Evolutionary conservation across 2,329 filamentous ascomycete genomes (phyloP), one percentile per base, ranked within the genome.

Genomic region (Pestalotiopsis sp.): DNA sequence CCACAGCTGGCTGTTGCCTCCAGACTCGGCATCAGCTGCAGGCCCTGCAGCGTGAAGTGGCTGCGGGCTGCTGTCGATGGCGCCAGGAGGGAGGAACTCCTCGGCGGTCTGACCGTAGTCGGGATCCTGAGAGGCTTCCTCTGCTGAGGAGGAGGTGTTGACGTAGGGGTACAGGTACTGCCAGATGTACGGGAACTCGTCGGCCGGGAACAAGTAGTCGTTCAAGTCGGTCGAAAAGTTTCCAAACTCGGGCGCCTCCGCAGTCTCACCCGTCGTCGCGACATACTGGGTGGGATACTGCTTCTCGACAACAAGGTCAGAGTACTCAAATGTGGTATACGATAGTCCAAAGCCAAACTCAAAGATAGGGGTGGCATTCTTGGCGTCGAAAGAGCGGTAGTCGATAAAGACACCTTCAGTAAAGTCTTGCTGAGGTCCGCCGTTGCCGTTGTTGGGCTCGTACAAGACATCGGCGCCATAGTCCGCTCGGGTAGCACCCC

Each of bases 331-430:
- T 2, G 86, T 93, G 1, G 92, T 94, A 84, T 96, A 97, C 3
- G 89, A 92, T 13, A 97, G 82, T 67, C 94, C 94, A 74, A 87
- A 92, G 7, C 93, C 93, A 73, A 96, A 97, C 75, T 94, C 92
- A 79, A 90, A 96, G 70, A 92, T 87, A 1, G 93, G 92, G 1
- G 88, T 87, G 66, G 88, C 85, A 72, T 88, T 81, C n/a, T 79
- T 78, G 74, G 85, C 84, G 80, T 97, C 93, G 65, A 96, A 93
- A 71, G 89, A 84, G 52, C 91, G 88, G 81, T 94, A 94, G 79
- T 96, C 93, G 75, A 97, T 94, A 78, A 94, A 93, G 65, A 91
- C 84, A 17, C 93, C 93, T 79, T 96, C 93, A 6, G 83, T 82
- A 75, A 94, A 97, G 73, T 93, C 87, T 52, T 89, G 82, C 74